A percentile compares a stretch with the other conserved stretches of the same genome.
Conservation (phyloP, 306 rosid genomes). For the Adenanthera pavonina region DNA sequence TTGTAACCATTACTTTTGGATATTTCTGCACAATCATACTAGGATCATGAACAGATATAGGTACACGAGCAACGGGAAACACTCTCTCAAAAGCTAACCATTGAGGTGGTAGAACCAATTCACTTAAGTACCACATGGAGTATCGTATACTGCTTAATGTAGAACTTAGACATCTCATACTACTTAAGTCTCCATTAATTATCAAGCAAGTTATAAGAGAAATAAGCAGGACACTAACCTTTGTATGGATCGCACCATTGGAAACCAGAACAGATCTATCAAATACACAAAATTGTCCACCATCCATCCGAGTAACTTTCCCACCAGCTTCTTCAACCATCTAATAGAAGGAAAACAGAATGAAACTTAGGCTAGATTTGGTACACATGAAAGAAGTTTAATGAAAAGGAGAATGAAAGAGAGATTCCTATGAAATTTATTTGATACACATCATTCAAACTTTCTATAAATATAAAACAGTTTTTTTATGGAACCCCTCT, state of each 20-base stretch:
- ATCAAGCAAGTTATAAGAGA: conserved; percentile 4
- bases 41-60: not conserved
- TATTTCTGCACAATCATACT: not conserved
- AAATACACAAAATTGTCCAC: conserved; percentile 85
- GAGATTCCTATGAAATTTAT: no score
- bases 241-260: conserved; percentile 69
- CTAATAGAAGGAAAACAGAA: conserved; percentile 44
- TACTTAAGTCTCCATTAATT: not conserved
- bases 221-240: conserved; percentile 59
- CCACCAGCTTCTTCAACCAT: conserved; percentile 98
- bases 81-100: no score
- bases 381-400: no score
- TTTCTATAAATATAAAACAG: no score
- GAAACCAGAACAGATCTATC: conserved; percentile 96
- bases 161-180: no score
- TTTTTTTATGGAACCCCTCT: no score
- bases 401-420: no score
- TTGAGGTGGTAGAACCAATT: no score
- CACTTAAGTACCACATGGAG: no score
- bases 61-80: no score
- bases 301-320: conserved; percentile 83
- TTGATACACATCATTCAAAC: no score
- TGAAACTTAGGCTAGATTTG: not conserved
- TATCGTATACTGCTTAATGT: no score
- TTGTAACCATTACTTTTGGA: not conserved